Evolutionary conservation across 345 rosid species (phyloP), one percentile per base, ranked within the genome.

Genomic region (Acer saccharum): DNA sequence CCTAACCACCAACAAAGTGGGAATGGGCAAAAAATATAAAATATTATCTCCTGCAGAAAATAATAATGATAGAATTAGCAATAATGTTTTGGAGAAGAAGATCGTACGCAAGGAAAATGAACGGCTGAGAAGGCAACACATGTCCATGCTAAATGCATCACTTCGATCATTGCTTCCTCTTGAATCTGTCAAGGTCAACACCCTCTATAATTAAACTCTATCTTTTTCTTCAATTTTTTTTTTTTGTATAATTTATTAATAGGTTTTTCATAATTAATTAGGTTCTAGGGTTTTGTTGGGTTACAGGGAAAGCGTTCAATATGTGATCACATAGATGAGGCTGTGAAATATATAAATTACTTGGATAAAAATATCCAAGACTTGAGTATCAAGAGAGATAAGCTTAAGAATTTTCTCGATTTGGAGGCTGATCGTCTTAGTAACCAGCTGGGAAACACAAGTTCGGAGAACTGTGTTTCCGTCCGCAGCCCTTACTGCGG

Each of bases 251-350:
- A 32, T 32, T 32, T 32, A 3, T 32, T 32, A 32, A 3, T 32
- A 32, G 35, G 35, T 70, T 71, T 43, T 21, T 16, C 17, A 48
- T 48, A 1, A 48, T 58, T 41, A 55, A 69, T 68, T 55, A 20
- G 32, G 20, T 50, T 68, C 48, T 66, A 75, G 79, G 82, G 73
- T 77, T 73, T 74, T 62, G 54, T 39, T 72, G 75, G 20, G 41
- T 77, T 83, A 32, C 84, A 90, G 93, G 91, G 89, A 68, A 87
- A 85, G 78, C 83, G 91, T 43, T 85, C 93, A 23, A 79, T 74
- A 8, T 77, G 83, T 12, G 93, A 88, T 80, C 85, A 81, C 4
- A 77, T 84, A 76, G 41, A 81, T 20, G 90, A 84, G 80, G 90
- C 93, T 8, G 84, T 52, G 67, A 88, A 83, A 43, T 83, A 88